Percentiles rank a stretch among this genome's conserved stretches.
phyloP scores from a whole-genome alignment of 306 rosid genomes.

The Pueraria montana region DNA sequence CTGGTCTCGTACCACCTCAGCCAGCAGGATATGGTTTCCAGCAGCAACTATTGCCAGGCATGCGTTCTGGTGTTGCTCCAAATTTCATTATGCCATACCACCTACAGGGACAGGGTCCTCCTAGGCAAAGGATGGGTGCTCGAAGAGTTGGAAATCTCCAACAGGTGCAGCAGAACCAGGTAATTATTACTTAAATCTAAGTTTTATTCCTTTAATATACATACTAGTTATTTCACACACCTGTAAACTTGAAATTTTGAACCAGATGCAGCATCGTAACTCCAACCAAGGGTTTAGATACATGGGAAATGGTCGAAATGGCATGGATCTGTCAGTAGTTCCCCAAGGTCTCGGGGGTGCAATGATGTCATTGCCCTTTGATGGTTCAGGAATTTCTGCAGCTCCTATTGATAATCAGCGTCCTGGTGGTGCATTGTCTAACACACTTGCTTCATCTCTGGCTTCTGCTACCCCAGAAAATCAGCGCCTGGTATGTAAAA shows the following conservation, averaged over 20 bases:
- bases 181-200: constrained; percentile 27
- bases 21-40: constrained; percentile 82
- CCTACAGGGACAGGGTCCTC: constrained; percentile 70
- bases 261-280: constrained; percentile 61
- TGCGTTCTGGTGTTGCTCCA: constrained; percentile 78
- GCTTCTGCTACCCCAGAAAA: constrained; percentile 84
- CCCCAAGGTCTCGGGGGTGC: constrained; percentile 64
- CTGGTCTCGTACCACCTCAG: constrained; percentile 74
- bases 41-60: constrained; percentile 76
- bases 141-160: constrained; percentile 72
- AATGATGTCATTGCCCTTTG: constrained; percentile 70
- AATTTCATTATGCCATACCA: constrained; percentile 82
- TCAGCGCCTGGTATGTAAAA: constrained; percentile 72
- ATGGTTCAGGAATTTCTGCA: constrained; percentile 57
- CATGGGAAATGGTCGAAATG: constrained; percentile 62
- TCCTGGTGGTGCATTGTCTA: constrained; percentile 60
- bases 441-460: constrained; percentile 78
- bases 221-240: not conserved
- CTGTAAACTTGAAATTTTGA: not conserved
- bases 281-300: constrained; percentile 77
- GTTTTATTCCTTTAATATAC: not conserved
- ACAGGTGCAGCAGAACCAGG: constrained; percentile 71
- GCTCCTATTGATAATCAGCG: constrained; percentile 58
- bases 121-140: constrained; percentile 65
- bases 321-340: constrained; percentile 61